Percentiles rank a stretch among this genome's conserved stretches.
phyloP scores from a whole-genome alignment of 352 stramenopile genomes.

The Phytophthora europaea region DNA sequence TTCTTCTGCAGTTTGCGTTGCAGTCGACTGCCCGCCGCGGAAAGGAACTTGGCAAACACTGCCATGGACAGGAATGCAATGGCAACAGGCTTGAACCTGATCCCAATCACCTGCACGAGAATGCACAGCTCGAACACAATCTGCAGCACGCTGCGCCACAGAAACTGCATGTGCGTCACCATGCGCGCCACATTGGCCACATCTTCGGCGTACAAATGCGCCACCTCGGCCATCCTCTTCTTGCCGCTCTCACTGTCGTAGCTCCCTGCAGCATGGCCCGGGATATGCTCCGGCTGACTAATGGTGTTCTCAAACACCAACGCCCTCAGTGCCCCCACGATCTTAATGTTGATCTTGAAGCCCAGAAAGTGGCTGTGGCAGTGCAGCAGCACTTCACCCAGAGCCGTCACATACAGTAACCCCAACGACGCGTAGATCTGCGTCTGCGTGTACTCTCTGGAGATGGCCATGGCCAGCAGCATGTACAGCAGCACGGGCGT shows the following conservation, averaged over 20 bases:
- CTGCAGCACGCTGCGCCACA: conserved; percentile 44
- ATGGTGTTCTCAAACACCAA: conserved; percentile 55
- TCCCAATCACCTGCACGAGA: conserved; percentile 48
- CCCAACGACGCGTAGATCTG: conserved; percentile 36
- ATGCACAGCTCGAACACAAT: conserved; percentile 48
- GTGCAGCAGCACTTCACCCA: conserved; percentile 40
- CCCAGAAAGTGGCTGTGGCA: conserved; percentile 42
- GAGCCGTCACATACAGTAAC: conserved; percentile 39
- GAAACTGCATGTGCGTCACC: conserved; percentile 38
- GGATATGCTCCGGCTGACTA: conserved; percentile 31
- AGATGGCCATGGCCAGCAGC: conserved; percentile 49
- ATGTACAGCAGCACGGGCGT: conserved; percentile 58
- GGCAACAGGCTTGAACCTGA: conserved; percentile 39
- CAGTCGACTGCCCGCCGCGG: conserved; percentile 27
- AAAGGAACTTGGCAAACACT: conserved; percentile 34
- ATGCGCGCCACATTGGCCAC: conserved; percentile 34
- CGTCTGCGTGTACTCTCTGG: conserved; percentile 31
- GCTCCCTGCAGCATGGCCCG: conserved; percentile 30
- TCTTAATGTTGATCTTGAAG: conserved; percentile 50
- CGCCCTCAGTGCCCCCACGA: conserved; percentile 41
- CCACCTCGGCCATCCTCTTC: conserved; percentile 49
- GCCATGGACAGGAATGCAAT: conserved; percentile 39
- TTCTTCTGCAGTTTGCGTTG: conserved; percentile 35
- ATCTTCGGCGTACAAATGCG: conserved; percentile 46
- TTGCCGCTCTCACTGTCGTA: conserved; percentile 35